These are phyloP conservation scores for Penicillium sp. DNA, from an alignment of 2,329 filamentous ascomycete species.

Conservation along the genomic window DNA sequence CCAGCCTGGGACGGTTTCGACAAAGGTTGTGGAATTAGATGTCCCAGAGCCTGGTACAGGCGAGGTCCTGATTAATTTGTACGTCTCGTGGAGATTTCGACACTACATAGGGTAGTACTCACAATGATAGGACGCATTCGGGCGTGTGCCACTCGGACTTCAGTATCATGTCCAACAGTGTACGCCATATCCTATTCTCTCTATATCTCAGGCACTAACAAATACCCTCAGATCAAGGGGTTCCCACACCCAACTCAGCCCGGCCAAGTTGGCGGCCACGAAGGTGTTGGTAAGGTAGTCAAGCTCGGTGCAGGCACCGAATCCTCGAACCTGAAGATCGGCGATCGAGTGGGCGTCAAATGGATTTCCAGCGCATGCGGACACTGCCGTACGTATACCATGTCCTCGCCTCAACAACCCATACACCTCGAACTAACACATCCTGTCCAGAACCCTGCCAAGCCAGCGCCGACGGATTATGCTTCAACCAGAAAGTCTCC, in stretches of 20 bases:
- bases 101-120: slow-evolving; percentile 1
- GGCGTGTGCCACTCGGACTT: slow-evolving; percentile 59
- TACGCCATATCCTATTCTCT: slow-evolving; percentile 9
- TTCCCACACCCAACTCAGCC: slow-evolving; percentile 52
- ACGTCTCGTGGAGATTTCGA: slow-evolving; percentile 8
- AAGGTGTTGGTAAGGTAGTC: slow-evolving; percentile 58
- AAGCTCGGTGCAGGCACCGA: slow-evolving; percentile 57
- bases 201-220: background rate
- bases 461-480: slow-evolving; percentile 48
- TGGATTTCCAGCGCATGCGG: slow-evolving; percentile 54
- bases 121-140: slow-evolving; percentile 45
- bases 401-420: background rate
- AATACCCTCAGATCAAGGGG: slow-evolving; percentile 41
- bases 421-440: background rate
- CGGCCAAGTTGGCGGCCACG: slow-evolving; percentile 60
- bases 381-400: slow-evolving; percentile 36
- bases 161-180: slow-evolving; percentile 45
- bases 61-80: slow-evolving; percentile 56
- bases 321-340: slow-evolving; percentile 49
- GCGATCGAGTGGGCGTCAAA: slow-evolving; percentile 61
- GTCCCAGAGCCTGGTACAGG: slow-evolving; percentile 56
- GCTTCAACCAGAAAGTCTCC: slow-evolving; percentile 50
- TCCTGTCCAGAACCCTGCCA: slow-evolving; percentile 41
- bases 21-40: slow-evolving; percentile 55
- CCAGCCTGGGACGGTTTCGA: slow-evolving; percentile 56